phyloP scores from a whole-genome alignment of 2,329 filamentous ascomycete species.

The Colletotrichum limetticola region DNA sequence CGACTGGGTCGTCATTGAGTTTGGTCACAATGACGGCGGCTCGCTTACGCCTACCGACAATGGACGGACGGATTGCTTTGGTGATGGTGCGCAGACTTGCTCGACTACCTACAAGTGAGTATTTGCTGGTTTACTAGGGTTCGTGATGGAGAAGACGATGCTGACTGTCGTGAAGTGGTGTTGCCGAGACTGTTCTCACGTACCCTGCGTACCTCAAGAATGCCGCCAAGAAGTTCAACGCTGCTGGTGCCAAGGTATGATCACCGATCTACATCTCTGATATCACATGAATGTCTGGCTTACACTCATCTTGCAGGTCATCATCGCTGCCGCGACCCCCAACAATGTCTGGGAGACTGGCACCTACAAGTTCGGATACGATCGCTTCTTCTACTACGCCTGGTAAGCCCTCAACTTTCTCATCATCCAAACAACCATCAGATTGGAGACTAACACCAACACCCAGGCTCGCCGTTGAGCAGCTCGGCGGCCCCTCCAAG shows the following conservation, averaged over 20 bases:
- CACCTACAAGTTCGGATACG: conserved; percentile 56
- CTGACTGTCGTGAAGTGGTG: conserved; percentile 43
- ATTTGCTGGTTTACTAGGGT: neutral
- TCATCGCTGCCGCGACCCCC: conserved; percentile 66
- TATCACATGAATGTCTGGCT: neutral
- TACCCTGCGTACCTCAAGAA: conserved; percentile 69
- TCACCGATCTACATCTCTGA: neutral
- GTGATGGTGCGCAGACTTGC: conserved; percentile 64
- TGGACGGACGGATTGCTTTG: conserved; percentile 68
- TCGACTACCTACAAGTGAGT: conserved; percentile 56
- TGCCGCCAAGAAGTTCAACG: conserved; percentile 62
- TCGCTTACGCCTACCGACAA: conserved; percentile 66
- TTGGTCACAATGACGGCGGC: conserved; percentile 79
- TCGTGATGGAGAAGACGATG: conserved; percentile 7
- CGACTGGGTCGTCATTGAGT: conserved; percentile 77
- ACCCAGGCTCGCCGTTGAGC: conserved; percentile 45
- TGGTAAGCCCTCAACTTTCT: conserved; percentile 44
- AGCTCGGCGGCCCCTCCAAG: conserved; percentile 46
- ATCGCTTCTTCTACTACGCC: conserved; percentile 68
- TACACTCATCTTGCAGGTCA: conserved; percentile 43
- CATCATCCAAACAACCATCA: no score
- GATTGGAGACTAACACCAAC: neutral
- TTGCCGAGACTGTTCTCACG: conserved; percentile 66
- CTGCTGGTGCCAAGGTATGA: conserved; percentile 65
- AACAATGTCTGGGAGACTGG: conserved; percentile 71